Percentiles rank a stretch among this genome's conserved stretches.
Conservation (phyloP, 257 asterid genomes). For the Solanum rostratum region DNA sequence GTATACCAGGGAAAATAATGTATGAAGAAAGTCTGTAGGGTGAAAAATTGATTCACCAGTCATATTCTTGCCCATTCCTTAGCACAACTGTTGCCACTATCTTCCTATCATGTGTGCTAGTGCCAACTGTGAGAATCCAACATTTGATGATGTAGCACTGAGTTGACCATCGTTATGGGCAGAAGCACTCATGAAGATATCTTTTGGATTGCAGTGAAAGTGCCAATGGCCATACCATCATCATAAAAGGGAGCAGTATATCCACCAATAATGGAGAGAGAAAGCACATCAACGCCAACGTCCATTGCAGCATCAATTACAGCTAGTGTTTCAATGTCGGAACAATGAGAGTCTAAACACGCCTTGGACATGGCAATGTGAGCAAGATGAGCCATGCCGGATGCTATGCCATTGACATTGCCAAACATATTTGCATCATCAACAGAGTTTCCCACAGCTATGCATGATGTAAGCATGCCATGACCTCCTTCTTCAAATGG, state of each 20-base stretch:
- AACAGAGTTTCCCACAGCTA: slow-evolving; percentile 21
- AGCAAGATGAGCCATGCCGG: slow-evolving; percentile 23
- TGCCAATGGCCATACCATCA: slow-evolving; percentile 16
- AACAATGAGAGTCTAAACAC: background rate
- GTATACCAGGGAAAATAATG: slow-evolving; percentile 5
- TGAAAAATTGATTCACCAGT: slow-evolving; percentile 18
- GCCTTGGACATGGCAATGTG: slow-evolving; percentile 21
- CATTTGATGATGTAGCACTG: slow-evolving; percentile 4
- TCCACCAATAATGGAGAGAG: slow-evolving; percentile 18
- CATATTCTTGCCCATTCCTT: slow-evolving; percentile 11
- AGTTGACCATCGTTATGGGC: slow-evolving; percentile 19
- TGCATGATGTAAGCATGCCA: slow-evolving; percentile 16
- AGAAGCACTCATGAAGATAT: slow-evolving; percentile 19
- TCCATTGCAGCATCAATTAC: slow-evolving; percentile 22
- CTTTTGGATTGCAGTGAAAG: slow-evolving; percentile 12
- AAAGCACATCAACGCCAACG: slow-evolving; percentile 28
- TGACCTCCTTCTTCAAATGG: slow-evolving; percentile 10
- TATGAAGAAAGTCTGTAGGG: background rate
- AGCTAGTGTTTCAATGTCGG: slow-evolving; percentile 14
- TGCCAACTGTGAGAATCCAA: slow-evolving; percentile 35
- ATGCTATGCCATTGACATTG: slow-evolving; percentile 18
- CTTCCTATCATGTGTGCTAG: slow-evolving; percentile 17
- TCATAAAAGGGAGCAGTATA: background rate
- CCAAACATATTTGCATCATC: slow-evolving; percentile 6
- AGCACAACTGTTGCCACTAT: slow-evolving; percentile 6